These are phyloP conservation scores for Aspergillus sp. DNA, from an alignment of 2,329 filamentous ascomycete species.

Conservation along the genomic window DNA sequence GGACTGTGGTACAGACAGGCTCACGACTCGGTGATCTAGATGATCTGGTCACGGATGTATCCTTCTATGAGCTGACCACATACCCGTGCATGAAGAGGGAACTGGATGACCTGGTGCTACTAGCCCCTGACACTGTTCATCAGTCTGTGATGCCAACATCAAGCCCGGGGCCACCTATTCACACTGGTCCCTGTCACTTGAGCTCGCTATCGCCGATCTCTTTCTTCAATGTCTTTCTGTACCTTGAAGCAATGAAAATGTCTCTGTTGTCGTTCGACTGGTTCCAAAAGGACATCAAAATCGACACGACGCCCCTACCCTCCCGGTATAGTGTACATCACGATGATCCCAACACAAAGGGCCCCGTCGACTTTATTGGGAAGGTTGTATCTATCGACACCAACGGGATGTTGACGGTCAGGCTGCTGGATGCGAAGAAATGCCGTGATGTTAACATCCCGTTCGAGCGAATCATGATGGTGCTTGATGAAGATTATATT, in stretches of 20 bases:
- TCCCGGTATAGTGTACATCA: constrained; percentile 19
- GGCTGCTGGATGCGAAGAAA: constrained; percentile 52
- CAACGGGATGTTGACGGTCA: constrained; percentile 54
- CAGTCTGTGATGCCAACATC: constrained; percentile 7
- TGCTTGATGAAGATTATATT: constrained; percentile 30
- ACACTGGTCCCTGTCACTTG: constrained; percentile 12
- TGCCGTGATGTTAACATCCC: constrained; percentile 51
- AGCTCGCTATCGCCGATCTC: constrained; percentile 13
- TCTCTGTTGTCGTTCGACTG: constrained; percentile 16
- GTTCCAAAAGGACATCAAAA: constrained; percentile 18
- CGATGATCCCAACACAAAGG: constrained; percentile 8
- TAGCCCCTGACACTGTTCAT: constrained; percentile 35
- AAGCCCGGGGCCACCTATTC: not conserved
- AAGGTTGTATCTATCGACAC: constrained; percentile 55
- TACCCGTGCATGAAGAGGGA: constrained; percentile 50
- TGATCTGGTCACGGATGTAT: constrained; percentile 50
- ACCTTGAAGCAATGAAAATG: constrained; percentile 19
- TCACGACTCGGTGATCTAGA: constrained; percentile 30
- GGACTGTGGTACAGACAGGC: constrained; percentile 8
- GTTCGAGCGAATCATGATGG: constrained; percentile 50
- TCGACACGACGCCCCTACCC: constrained; percentile 16
- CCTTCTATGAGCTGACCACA: constrained; percentile 57
- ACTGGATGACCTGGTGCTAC: constrained; percentile 54
- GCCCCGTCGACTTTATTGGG: constrained; percentile 51
- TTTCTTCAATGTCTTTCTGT: constrained; percentile 11